Conservation (phyloP, 345 rosid genomes). For the Gossypium australe region DNA sequence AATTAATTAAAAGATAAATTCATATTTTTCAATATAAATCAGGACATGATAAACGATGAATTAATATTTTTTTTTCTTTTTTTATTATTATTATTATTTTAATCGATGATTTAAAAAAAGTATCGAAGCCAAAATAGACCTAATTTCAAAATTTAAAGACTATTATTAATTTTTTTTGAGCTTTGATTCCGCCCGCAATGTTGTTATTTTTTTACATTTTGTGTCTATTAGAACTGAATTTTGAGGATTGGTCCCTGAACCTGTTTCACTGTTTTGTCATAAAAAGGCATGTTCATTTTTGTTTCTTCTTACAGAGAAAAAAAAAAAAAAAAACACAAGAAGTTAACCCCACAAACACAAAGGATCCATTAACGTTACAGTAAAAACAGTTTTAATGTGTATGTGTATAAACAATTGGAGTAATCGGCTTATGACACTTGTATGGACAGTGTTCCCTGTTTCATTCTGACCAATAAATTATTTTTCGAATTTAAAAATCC, state of each 20-base stretch:
- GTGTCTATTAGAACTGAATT: background rate
- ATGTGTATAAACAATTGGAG: background rate
- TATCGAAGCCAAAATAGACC: too few species aligned
- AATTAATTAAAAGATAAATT: too few species aligned
- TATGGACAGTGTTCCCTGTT: background rate
- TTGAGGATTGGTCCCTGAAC: background rate
- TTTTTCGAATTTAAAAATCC: too few species aligned
- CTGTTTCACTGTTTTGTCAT: constrained; percentile 9
- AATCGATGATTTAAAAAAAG: too few species aligned
- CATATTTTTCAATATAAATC: too few species aligned
- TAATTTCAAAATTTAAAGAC: too few species aligned
- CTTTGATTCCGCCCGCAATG: background rate
- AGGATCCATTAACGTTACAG: background rate
- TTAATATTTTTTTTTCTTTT: too few species aligned
- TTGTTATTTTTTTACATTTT: background rate
- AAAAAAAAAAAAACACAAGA: background rate
- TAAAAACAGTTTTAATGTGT: background rate
- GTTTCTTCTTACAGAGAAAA: constrained; percentile 1
- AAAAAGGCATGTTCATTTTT: constrained; percentile 25
- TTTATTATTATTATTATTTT: too few species aligned
- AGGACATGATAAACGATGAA: too few species aligned
- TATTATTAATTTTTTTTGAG: background rate
- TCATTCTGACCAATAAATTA: too few species aligned
- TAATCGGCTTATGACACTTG: background rate
- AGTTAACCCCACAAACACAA: background rate